Evolutionary conservation across 2,329 filamentous ascomycete species (phyloP).

Genomic region (Cladosporium colombiae): DNA sequence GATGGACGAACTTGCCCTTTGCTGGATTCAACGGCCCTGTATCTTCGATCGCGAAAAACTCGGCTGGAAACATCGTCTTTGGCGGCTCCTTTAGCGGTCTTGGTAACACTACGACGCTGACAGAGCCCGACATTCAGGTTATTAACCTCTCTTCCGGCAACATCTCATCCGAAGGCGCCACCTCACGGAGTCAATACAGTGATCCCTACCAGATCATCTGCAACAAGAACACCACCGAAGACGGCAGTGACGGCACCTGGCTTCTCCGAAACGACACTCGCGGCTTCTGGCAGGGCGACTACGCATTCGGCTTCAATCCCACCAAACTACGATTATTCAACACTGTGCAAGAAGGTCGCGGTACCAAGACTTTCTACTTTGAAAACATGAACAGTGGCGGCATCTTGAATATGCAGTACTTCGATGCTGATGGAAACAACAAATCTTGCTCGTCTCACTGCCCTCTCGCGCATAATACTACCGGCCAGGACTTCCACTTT

Average conservation of each 20-base stretch:
- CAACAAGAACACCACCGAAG: slow-evolving; percentile 63
- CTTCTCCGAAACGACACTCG: slow-evolving; percentile 71
- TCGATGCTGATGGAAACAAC: slow-evolving; percentile 69
- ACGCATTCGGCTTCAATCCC: slow-evolving; percentile 81
- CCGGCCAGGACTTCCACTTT: slow-evolving; percentile 88
- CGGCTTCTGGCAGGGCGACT: slow-evolving; percentile 81
- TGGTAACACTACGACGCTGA: slow-evolving; percentile 73
- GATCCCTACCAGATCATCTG: slow-evolving; percentile 83
- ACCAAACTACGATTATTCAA: slow-evolving; percentile 88
- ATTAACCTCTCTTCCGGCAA: slow-evolving; percentile 82
- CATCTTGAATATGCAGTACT: slow-evolving; percentile 95
- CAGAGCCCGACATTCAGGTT: slow-evolving; percentile 69
- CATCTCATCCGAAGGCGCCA: slow-evolving; percentile 67
- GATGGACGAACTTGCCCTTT: slow-evolving; percentile 83
- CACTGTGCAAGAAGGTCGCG: slow-evolving; percentile 77
- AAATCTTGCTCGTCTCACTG: slow-evolving; percentile 78
- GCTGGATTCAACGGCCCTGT: slow-evolving; percentile 93
- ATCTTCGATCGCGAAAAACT: slow-evolving; percentile 75
- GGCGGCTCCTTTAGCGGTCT: slow-evolving; percentile 87
- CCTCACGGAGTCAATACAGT: slow-evolving; percentile 63
- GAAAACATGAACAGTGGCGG: slow-evolving; percentile 82
- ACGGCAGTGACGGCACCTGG: slow-evolving; percentile 78
- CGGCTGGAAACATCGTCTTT: slow-evolving; percentile 85
- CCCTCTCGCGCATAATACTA: slow-evolving; percentile 70
- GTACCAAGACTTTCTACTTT: slow-evolving; percentile 81